A percentile compares a stretch with the other conserved stretches of the same genome.
These are phyloP conservation scores for Fusarium siculi DNA, from an alignment of 2,329 filamentous ascomycete genomes.

Conservation along the genomic window DNA sequence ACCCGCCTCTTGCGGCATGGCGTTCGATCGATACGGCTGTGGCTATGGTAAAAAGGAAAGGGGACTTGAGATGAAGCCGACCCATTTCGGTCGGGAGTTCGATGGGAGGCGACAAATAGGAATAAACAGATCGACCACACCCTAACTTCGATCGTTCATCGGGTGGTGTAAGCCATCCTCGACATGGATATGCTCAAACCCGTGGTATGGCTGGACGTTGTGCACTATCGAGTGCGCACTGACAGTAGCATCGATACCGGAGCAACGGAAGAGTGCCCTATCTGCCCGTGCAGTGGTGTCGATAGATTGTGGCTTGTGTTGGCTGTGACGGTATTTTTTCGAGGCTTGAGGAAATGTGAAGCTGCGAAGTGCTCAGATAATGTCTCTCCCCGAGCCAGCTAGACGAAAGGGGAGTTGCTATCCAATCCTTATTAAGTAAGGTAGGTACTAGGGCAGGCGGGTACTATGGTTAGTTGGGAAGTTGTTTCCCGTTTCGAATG, in stretches of 20 bases:
- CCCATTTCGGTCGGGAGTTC: conserved; percentile 3
- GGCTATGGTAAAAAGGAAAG: background rate
- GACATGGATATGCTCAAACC: background rate
- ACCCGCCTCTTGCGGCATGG: conserved; percentile 2
- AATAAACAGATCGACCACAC: background rate
- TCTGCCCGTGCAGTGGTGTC: background rate
- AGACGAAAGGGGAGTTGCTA: background rate
- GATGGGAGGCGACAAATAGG: background rate
- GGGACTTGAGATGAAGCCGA: conserved; percentile 6
- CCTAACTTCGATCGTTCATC: background rate
- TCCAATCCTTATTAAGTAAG: background rate
- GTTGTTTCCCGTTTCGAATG: background rate
- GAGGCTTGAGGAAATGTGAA: background rate
- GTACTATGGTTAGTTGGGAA: background rate
- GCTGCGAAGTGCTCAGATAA: background rate
- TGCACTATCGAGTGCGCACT: background rate
- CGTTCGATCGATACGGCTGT: conserved; percentile 1
- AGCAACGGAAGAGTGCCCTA: background rate
- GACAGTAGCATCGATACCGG: background rate
- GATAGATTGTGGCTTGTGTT: background rate
- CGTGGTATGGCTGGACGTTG: background rate
- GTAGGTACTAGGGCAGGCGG: background rate
- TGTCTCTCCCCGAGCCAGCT: background rate
- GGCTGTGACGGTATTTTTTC: background rate
- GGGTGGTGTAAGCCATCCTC: background rate